These are phyloP conservation scores for Pseudogymnoascus sp. DNA, from an alignment of 2,329 filamentous ascomycete species.

Conservation along the genomic window DNA sequence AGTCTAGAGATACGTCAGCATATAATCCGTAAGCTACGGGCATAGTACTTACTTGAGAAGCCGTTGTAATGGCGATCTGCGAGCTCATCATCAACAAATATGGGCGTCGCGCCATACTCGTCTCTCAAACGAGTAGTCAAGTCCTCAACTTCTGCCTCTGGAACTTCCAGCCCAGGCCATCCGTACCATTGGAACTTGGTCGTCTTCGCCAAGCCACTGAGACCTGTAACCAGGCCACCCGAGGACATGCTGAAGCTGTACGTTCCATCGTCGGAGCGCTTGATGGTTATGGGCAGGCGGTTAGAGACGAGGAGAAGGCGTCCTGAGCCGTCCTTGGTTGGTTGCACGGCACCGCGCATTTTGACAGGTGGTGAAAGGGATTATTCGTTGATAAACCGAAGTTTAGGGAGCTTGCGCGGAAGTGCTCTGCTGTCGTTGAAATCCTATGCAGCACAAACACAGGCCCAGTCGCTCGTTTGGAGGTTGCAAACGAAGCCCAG, in stretches of 20 bases:
- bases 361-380: neutral
- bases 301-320: conserved; percentile 83
- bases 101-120: conserved; percentile 81
- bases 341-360: neutral
- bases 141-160: conserved; percentile 67
- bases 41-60: conserved; percentile 70
- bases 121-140: conserved; percentile 75
- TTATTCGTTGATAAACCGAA: neutral
- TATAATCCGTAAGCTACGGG: neutral
- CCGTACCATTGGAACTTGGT: conserved; percentile 98
- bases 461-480: neutral
- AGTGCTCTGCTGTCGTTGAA: neutral
- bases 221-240: conserved; percentile 85
- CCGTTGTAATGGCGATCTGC: conserved; percentile 97
- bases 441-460: neutral
- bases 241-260: conserved; percentile 97
- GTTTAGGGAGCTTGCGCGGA: neutral
- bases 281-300: conserved; percentile 92
- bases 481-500: neutral
- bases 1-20: conserved; percentile 50
- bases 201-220: conserved; percentile 85
- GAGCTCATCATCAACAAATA: conserved; percentile 89
- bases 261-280: conserved; percentile 81
- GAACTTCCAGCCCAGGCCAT: conserved; percentile 90
- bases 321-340: conserved; percentile 15